Percentiles rank a stretch among this genome's conserved stretches.
Evolutionary conservation across 2,329 filamentous ascomycete species (phyloP).

Genomic region (Penicillium sp.): DNA sequence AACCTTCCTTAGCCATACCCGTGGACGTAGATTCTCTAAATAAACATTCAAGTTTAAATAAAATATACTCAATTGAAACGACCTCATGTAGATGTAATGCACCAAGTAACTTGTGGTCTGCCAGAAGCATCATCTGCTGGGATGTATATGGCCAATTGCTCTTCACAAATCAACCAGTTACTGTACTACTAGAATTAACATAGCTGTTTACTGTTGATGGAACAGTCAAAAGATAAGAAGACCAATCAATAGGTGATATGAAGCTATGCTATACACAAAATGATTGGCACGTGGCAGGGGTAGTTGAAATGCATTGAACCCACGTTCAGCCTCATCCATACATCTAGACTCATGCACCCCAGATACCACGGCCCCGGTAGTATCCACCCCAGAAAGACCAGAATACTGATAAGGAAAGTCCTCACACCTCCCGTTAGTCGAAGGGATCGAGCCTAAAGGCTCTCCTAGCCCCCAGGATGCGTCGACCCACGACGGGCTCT

Average conservation of each 20-base stretch:
- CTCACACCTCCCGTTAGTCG: not conserved
- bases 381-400: not conserved
- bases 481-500: slow-evolving; percentile 1
- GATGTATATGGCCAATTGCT: no score
- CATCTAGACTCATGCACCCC: not conserved
- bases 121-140: no score
- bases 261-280: not conserved
- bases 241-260: not conserved
- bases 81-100: no score
- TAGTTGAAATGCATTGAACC: not conserved
- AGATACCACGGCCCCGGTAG: not conserved
- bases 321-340: not conserved
- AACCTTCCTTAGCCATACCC: no score
- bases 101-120: no score
- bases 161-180: no score
- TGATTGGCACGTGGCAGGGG: not conserved
- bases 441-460: not conserved
- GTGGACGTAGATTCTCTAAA: no score
- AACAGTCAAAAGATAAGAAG: not conserved
- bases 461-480: not conserved
- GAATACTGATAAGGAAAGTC: not conserved
- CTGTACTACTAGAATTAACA: no score
- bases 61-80: no score
- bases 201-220: no score
- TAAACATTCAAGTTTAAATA: not conserved